Evolutionary conservation across 1,139 yeast genomes (phyloP).

Genomic region (Pichia norvegensis): DNA sequence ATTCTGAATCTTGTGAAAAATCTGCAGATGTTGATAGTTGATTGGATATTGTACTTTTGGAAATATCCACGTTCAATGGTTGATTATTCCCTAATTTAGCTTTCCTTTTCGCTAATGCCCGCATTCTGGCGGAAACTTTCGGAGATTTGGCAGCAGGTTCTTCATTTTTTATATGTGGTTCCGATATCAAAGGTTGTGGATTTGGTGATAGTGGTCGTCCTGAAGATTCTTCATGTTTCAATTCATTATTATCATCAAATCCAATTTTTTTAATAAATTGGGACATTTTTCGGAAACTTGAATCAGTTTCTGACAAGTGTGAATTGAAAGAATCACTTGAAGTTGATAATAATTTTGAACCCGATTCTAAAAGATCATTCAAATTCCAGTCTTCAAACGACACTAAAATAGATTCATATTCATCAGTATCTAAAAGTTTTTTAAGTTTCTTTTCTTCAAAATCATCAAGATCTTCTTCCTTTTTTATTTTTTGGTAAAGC

Average conservation of each 20-base stretch:
- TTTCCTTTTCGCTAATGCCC: constrained; percentile 89
- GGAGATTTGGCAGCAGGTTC: constrained; percentile 3
- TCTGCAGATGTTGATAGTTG: constrained; percentile 33
- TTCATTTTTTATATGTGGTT: neutral
- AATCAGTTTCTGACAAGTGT: neutral
- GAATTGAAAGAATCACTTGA: constrained; percentile 42
- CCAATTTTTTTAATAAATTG: constrained; percentile 23
- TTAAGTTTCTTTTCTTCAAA: constrained; percentile 28
- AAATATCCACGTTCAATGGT: constrained; percentile 58
- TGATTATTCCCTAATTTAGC: constrained; percentile 68
- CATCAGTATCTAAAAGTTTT: constrained; percentile 34
- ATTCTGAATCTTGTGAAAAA: constrained; percentile 9
- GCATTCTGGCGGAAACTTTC: constrained; percentile 63
- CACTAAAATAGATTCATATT: constrained; percentile 46
- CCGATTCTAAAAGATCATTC: constrained; percentile 56
- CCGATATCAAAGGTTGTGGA: neutral
- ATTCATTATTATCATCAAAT: constrained; percentile 14
- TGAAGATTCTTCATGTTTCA: constrained; percentile 3
- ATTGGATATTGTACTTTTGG: constrained; percentile 69
- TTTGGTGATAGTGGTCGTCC: constrained; percentile 2
- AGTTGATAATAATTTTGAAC: constrained; percentile 64
- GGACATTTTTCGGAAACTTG: neutral
- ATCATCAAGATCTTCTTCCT: constrained; percentile 31
- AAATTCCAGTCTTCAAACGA: constrained; percentile 59
- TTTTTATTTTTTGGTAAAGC: constrained; percentile 14